phyloP scores from a whole-genome alignment of 73 alveolate genomes.

The Tetrahymena thermophila region DNA sequence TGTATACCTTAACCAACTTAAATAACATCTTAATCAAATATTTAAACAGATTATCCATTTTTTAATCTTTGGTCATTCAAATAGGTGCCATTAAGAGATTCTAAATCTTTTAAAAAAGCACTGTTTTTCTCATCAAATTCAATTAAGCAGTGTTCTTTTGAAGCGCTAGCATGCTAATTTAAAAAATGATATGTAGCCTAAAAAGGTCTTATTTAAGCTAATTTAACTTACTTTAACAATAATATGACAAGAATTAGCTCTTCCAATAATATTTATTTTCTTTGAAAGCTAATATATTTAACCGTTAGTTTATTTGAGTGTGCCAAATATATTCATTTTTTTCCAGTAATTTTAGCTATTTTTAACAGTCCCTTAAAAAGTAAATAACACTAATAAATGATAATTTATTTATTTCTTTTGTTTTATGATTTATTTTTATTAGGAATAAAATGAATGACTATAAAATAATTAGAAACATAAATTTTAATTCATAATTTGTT shows the following conservation, averaged over 20 bases:
- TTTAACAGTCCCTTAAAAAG: neutral
- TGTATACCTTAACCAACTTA: neutral
- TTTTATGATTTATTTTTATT: neutral
- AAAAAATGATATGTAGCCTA: neutral
- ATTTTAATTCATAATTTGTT: neutral
- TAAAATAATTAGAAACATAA: neutral
- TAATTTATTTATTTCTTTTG: neutral
- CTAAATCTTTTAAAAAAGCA: neutral
- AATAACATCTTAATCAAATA: neutral
- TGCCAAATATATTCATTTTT: neutral
- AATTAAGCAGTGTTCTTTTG: neutral
- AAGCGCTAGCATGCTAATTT: neutral
- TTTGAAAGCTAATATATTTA: neutral
- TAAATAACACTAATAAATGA: neutral
- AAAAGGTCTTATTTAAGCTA: neutral
- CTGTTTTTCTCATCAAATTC: neutral
- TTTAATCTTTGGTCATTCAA: neutral
- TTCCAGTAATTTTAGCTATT: neutral
- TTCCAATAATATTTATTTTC: neutral
- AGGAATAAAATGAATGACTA: neutral
- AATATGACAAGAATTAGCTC: neutral
- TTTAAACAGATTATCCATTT: neutral
- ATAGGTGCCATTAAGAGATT: neutral
- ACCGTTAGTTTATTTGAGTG: neutral
- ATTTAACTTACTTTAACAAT: neutral